phyloP scores from a whole-genome alignment of 257 asterid species.

The Solanum ahanhuiri region DNA sequence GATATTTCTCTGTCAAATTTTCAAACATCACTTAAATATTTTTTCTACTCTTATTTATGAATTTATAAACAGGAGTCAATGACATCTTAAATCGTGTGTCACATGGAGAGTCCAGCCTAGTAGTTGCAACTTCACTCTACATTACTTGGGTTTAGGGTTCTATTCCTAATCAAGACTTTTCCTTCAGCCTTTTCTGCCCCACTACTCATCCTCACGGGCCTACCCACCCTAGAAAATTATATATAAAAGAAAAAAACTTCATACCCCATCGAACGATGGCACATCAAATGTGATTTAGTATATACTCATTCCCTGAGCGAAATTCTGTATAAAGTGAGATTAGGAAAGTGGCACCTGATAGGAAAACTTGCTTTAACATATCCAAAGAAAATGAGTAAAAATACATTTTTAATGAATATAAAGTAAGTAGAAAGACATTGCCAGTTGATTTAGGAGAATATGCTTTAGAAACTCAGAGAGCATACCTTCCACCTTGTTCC shows the following conservation, averaged over 20 bases:
- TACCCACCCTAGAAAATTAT: background rate
- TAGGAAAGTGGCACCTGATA: background rate
- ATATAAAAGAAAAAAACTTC: background rate
- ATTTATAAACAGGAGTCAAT: background rate
- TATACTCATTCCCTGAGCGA: background rate
- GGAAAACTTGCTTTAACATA: background rate
- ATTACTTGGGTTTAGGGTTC: background rate
- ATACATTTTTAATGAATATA: background rate
- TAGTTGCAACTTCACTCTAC: background rate
- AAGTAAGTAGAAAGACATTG: background rate
- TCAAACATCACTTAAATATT: background rate
- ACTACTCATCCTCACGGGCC: background rate
- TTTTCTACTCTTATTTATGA: background rate
- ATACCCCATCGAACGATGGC: background rate
- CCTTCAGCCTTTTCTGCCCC: background rate
- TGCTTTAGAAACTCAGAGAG: background rate
- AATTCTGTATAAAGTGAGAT: background rate
- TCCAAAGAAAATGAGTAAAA: background rate
- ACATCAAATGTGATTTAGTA: background rate
- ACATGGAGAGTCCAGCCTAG: background rate
- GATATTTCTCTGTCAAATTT: background rate
- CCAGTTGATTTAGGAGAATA: background rate
- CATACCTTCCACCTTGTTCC: constrained; percentile 37
- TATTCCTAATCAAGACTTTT: background rate
- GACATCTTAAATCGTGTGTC: background rate